Evolutionary conservation across 805 yeast species (phyloP), one percentile per base, ranked within the genome.

Genomic region (Wickerhamiella kazuoi): DNA sequence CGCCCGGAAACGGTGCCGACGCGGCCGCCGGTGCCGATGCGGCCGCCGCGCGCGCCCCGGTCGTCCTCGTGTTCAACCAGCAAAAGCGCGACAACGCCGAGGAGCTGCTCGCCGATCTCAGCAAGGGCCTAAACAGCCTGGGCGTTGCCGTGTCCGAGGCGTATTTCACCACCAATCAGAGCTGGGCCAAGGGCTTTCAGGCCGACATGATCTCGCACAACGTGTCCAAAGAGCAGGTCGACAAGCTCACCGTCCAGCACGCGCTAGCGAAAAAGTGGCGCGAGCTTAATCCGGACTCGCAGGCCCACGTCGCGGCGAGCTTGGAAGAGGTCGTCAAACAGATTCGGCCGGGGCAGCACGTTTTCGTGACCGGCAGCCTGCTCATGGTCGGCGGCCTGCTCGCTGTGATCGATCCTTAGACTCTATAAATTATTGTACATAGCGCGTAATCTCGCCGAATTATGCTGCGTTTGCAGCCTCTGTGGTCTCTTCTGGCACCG

Each of bases 351-450:
- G 44, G 48, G 7, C 46, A 50, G 18, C 84, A 83, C 46, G 93
- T 83, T 1, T 79, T 84, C 60, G 96, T 84, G 0, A 79, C 93
- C 43, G 99, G 99, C 1, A 84, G 96, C 4, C 64, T 90, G 46
- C 95, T 87, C 55, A 63, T 93, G 41, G 94, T 90, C 9, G 99
- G 99, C 15, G 98, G 97, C 0, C 70, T 90, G 41, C 60, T 90
- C 30, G 84, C 83, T 2, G 95, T 86, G 4, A 60, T 83, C 33
- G 95, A 87, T 16, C 45, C 45, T 6, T 36, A 29, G 28, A 15
- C 16, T 6, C 7, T 18, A 8, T 20, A 17, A 16, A 17, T 5
- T 31, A 31, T 11, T 30, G 8, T n/a, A n/a, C n/a, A n/a, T n/a
- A n/a, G n/a, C n/a, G n/a, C n/a, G n/a, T n/a, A n/a, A n/a, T n/a